Base-by-base conservation (phyloP, 2,329 filamentous ascomycete species). In the Microascus cirrosus region DNA sequence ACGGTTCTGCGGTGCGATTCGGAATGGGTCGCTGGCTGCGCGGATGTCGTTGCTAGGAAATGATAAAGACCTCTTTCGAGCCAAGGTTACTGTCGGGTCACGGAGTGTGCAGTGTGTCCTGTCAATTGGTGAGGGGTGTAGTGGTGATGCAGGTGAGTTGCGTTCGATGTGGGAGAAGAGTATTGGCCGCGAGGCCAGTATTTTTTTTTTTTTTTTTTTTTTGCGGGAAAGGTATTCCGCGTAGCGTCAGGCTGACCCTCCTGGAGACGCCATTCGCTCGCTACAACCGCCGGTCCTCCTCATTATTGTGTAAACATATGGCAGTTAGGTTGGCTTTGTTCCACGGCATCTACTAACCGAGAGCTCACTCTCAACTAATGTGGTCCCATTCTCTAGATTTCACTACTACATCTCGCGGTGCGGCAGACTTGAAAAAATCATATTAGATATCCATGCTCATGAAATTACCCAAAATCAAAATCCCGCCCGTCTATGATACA, bases 11-110 rank as follows among this genome's bases (percentile, higher is more conserved):
- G 54, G 50, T 56, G 54, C 54, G 54, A 56, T 56, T 28, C 32
- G 45, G 32, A 51, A 25, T 32, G 34, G 55, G 55, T 57, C 56
- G 50, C 56, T 58, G 56, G 56, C 56, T 54, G 52, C 48, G 51
- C 50, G 51, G 50, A 57, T 28, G 35, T 57, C 32, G 55, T 57
- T 53, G 56, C 56, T 58, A 58, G 56, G 34, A 58, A 58, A 58
- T 58, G 45, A 50, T 22, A 58, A 58, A 53, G 56, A 58, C 50
- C 56, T 57, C 45, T 57, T 52, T 57, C 54, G 39, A 56, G 45
- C 45, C 45, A 50, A 24, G n/a, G 22, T 50, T 20, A 42, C 28
- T 32, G 28, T 32, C 28, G 39, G 39, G 39, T 45, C n/a, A 6
- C n/a, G 18, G 15, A n/a, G 7, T 15, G 6, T n/a, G 39, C 15